phyloP scores from a whole-genome alignment of 306 rosid genomes.

The Datisca glomerata region DNA sequence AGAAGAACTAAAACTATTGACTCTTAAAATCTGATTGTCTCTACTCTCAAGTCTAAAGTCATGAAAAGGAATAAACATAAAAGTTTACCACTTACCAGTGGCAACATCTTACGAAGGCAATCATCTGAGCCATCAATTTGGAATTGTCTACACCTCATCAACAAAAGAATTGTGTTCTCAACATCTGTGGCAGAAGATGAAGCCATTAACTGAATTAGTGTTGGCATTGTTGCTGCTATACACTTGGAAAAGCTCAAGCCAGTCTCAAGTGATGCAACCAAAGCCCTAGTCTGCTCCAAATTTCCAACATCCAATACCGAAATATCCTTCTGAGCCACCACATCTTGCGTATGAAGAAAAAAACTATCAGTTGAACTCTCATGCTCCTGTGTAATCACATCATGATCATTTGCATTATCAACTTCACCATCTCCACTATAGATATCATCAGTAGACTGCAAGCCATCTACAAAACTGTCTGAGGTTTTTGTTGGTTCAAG shows the following conservation, averaged over 20 bases:
- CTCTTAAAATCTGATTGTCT: not conserved
- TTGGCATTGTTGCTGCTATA: slow-evolving; percentile 61
- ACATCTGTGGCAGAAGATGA: slow-evolving; percentile 88
- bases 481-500: slow-evolving; percentile 52
- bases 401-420: slow-evolving; percentile 26
- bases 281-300: slow-evolving; percentile 90
- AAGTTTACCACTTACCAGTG: slow-evolving; percentile 40
- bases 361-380: slow-evolving; percentile 72
- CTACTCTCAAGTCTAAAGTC: slow-evolving; percentile 3
- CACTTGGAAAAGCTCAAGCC: slow-evolving; percentile 82
- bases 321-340: slow-evolving; percentile 35
- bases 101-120: slow-evolving; percentile 90
- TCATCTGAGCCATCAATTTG: slow-evolving; percentile 91
- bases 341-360: slow-evolving; percentile 39
- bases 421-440: slow-evolving; percentile 46
- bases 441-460: slow-evolving; percentile 32
- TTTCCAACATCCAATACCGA: slow-evolving; percentile 79
- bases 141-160: slow-evolving; percentile 95
- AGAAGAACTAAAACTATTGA: not conserved
- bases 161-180: slow-evolving; percentile 77
- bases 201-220: slow-evolving; percentile 90
- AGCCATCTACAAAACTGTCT: slow-evolving; percentile 23
- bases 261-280: slow-evolving; percentile 94
- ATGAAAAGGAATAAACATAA: too few species aligned
- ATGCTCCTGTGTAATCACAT: slow-evolving; percentile 30